phyloP scores from a whole-genome alignment of 2,329 filamentous ascomycete genomes.

The Penicillium decumbens region DNA sequence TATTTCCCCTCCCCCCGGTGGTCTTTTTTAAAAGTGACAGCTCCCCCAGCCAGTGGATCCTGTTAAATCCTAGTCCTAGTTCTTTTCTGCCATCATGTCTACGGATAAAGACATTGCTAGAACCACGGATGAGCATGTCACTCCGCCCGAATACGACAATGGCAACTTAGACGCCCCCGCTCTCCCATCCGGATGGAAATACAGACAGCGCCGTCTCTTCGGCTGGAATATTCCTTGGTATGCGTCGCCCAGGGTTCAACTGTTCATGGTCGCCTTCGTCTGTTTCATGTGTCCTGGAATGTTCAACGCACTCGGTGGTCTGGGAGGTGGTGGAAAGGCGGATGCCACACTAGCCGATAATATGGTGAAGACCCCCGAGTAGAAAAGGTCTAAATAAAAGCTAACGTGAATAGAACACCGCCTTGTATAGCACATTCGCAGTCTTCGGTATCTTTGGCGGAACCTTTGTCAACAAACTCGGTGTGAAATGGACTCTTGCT shows the following conservation, averaged over 20 bases:
- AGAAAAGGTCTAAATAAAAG: not conserved
- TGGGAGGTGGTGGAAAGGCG: constrained; percentile 56
- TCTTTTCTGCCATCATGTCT: not conserved
- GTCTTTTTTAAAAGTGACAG: not conserved
- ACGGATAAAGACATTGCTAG: not conserved
- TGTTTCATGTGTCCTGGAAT: constrained; percentile 65
- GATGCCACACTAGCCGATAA: constrained; percentile 52
- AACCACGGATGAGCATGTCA: not conserved
- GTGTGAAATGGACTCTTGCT: constrained; percentile 35
- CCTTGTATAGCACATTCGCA: constrained; percentile 65
- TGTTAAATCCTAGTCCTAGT: not conserved
- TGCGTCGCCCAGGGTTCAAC: constrained; percentile 64
- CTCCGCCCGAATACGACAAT: not conserved
- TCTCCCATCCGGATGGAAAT: not conserved
- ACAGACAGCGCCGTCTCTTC: not conserved
- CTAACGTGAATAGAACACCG: constrained; percentile 46
- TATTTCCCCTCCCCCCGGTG: not conserved
- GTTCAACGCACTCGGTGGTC: constrained; percentile 59
- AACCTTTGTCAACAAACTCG: constrained; percentile 36
- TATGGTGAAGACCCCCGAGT: constrained; percentile 27
- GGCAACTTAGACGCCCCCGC: not conserved
- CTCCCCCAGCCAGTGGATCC: not conserved
- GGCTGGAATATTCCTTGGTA: constrained; percentile 48
- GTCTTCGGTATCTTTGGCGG: constrained; percentile 58
- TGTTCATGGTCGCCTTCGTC: constrained; percentile 61